Base-by-base conservation (phyloP, 345 rosid species). In the Angophora floribunda region DNA sequence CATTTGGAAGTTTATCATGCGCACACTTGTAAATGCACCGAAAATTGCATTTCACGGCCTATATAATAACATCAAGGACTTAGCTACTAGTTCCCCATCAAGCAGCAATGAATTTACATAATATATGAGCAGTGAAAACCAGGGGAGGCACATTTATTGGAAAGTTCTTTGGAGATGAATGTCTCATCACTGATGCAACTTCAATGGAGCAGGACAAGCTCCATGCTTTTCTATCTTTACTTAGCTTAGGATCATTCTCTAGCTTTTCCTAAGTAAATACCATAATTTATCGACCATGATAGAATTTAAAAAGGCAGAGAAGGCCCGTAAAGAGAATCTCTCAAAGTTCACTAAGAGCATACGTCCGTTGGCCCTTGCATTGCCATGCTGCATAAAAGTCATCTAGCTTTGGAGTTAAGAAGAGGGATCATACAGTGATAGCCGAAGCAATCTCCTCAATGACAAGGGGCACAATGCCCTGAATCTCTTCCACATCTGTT, bases 391-490 rank as follows among this genome's bases (percentile, higher is more conserved):
- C 82, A 36, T 41, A 75, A 19, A 75, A 75, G 49, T 10, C 28
- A 75, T 75, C 9, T 41, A 41, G 49, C 28, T 19, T 75, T 49
- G 49, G 12, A 75, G 82, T 75, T 51, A 51, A 4, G 21, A 36
- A 52, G 32, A 70, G 30, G 41, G 67, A 70, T 70, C 86, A 85
- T 85, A 94, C 96, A 89, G 44, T 86, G 87, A 94, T 79, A 30
- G 92, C 88, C 24, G 88, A 88, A 88, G 84, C 91, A 84, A 93
- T 94, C 28, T 52, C 52, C 30, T 91, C 51, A 55, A 91, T 80
- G 44, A 93, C 87, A 26, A 80, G 85, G 78, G 95, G 95, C 79
- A 90, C 92, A 82, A 91, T 86, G 47, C 88, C 88, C 86, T 47
- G 92, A 51, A 89, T 86, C 17, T 51, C 91, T 59, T 90, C 85